Base-by-base conservation (phyloP, 2,329 filamentous ascomycete genomes). In the Colletotrichum spaethianum region DNA sequence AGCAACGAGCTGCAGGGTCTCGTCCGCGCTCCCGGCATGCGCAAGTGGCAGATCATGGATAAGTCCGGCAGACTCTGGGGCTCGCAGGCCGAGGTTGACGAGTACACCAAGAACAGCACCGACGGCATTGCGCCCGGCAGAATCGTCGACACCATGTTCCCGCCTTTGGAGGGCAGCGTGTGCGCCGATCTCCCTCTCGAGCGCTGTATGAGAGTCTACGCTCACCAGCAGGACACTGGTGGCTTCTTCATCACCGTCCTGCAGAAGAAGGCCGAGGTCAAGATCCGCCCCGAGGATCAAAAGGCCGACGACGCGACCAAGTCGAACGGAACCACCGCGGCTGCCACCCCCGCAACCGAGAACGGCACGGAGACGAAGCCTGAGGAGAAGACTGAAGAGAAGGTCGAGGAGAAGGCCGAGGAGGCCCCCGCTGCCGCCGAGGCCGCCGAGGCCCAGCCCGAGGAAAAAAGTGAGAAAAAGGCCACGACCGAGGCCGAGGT, bases 161-260 rank as follows among this genome's bases (percentile, higher is more conserved):
- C 95, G 6, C 83, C 84, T 48, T 87, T 90, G 0, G 86, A 86
- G 69, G 84, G 83, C 20, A 83, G 84, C 48, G 84, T 86, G 36
- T 89, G 88, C 66, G 86, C 89, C 82, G 79, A 89, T 82, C 87
- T 98, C 31, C 95, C 95, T 20, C 88, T 98, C 23, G 94, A 98
- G 78, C 90, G 93, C 72, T 98, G 96, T 83, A 95, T 98, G 88
- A 90, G 96, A 74, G 92, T 99, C 8, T 99, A 98, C 81, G 94
- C 95, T 42, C 96, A 99, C 82, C 89, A 95, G 79, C 96, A 99
- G 83, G 95, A 99, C 78, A 99, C 96, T 3, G 96, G 96, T 67
- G 96, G 93, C 28, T 99, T 99, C 87, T 99, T 99, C 85, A 98
- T 99, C 80, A 93, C 95, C 0, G 95, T 98, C 0, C 84, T 99